These are phyloP conservation scores for Naganishia randhawae DNA, from an alignment of 768 basidiomycete species.

Conservation along the genomic window DNA sequence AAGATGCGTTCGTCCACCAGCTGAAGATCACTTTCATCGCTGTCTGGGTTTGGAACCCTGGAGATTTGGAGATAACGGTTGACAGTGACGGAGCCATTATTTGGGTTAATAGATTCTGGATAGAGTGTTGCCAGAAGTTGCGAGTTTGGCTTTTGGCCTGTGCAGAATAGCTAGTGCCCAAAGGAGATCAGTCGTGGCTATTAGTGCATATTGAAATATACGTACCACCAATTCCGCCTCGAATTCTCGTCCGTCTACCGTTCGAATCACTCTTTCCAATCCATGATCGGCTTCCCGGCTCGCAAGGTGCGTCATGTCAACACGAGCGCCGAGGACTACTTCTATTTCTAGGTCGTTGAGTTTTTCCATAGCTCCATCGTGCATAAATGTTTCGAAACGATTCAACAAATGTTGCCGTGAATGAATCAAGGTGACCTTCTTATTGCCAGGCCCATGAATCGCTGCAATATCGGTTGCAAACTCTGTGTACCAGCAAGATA, in stretches of 20 bases:
- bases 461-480: constrained; percentile 52
- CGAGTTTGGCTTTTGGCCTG: constrained; percentile 48
- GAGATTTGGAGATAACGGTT: constrained; percentile 26
- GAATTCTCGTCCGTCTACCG: constrained; percentile 43
- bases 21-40: constrained; percentile 1
- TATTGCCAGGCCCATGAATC: constrained; percentile 41
- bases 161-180: constrained; percentile 41
- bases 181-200: background rate
- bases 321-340: constrained; percentile 43
- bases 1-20: constrained; percentile 33
- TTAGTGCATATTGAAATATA: background rate
- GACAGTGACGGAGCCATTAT: constrained; percentile 39
- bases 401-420: constrained; percentile 47
- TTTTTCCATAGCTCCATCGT: constrained; percentile 39
- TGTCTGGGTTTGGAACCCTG: background rate
- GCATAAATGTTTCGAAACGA: constrained; percentile 48
- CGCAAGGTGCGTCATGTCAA: constrained; percentile 25
- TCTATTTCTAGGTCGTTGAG: constrained; percentile 40
- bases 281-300: constrained; percentile 32
- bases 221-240: constrained; percentile 45
- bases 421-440: constrained; percentile 51
- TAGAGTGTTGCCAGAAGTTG: constrained; percentile 39
- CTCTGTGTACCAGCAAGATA: constrained; percentile 33
- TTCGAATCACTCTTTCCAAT: constrained; percentile 29
- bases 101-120: constrained; percentile 39